Conservation (phyloP, 768 basidiomycete species). For the Rhizopogon salebrosus region DNA sequence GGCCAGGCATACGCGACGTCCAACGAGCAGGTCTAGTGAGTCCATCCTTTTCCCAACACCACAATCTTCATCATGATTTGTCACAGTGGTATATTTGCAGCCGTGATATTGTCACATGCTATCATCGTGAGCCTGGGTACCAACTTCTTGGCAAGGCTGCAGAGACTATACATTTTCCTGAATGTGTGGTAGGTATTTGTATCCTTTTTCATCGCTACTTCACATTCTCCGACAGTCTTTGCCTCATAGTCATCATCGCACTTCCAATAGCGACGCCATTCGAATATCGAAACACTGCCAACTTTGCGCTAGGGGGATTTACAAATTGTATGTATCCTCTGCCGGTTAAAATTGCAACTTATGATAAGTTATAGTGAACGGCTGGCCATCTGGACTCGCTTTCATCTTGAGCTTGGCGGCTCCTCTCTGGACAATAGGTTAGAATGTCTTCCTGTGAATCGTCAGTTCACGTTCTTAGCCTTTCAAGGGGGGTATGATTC, state of each 20-base stretch:
- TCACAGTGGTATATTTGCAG: slow-evolving; percentile 54
- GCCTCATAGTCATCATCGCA: slow-evolving; percentile 31
- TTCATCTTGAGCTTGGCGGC: slow-evolving; percentile 36
- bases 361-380: slow-evolving; percentile 20
- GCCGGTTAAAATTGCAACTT: not conserved
- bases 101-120: slow-evolving; percentile 55
- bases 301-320: slow-evolving; percentile 32
- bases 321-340: slow-evolving; percentile 21
- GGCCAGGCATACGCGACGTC: slow-evolving; percentile 36
- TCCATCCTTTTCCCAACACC: not conserved
- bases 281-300: slow-evolving; percentile 32
- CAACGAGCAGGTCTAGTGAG: slow-evolving; percentile 39
- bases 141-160: slow-evolving; percentile 56
- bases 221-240: not conserved
- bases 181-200: slow-evolving; percentile 31
- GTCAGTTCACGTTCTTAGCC: slow-evolving; percentile 29
- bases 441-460: not conserved
- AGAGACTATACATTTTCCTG: slow-evolving; percentile 40
- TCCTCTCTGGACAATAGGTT: slow-evolving; percentile 32
- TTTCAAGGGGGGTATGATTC: slow-evolving; percentile 42
- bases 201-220: not conserved
- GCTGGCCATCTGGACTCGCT: slow-evolving; percentile 40
- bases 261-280: slow-evolving; percentile 33
- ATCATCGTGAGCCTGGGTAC: slow-evolving; percentile 63
- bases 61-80: slow-evolving; percentile 16